Evolutionary conservation across 768 basidiomycete genomes (phyloP), one percentile per base, ranked within the genome.

Genomic region (Phanerodontia chrysosporium): DNA sequence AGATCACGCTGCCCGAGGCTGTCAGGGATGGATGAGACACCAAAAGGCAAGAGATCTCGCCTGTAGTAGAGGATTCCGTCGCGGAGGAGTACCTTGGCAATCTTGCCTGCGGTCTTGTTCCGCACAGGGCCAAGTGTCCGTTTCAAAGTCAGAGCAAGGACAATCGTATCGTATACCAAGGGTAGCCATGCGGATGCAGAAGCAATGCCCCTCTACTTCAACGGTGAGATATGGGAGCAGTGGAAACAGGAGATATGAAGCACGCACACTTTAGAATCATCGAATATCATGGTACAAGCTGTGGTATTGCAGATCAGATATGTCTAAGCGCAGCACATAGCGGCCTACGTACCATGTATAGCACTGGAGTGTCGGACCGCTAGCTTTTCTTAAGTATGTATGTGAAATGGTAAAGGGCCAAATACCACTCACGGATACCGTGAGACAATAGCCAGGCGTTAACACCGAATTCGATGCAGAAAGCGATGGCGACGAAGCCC

Each of bases 371-470:
- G 66, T 5, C 0, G 18, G 28, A 71, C 72, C 14, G 56, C 58
- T 60, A 29, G 21, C 55, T 42, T 25, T 49, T 16, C 55, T 51
- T 5, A 56, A 58, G 58, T 13, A 13, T 7, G 21, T 55, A 21
- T 32, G 42, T 28, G 35, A 29, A 35, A 35, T 13, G 32, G 32
- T n/a, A n/a, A n/a, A 35, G 13, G 32, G 18, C 14, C 13, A 2
- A 7, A 46, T 48, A 42, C 1, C 25, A 67, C 82, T 13, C 61
- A 87, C 86, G 73, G 72, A 76, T 62, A 0, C 77, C 84, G 16
- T 70, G 62, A 27, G 75, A 74, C 21, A 88, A 72, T n/a, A 87
- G 70, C 80, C 80, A 86, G 0, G 75, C 74, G 59, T 83, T 84
- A 62, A 82, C 66, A 3, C 64, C 69, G n/a, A 80, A 72, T 69